Evolutionary conservation across 169 alveolate genomes (phyloP), one percentile per base, ranked within the genome.

Genomic region (Eimeria nieschulzi): DNA sequence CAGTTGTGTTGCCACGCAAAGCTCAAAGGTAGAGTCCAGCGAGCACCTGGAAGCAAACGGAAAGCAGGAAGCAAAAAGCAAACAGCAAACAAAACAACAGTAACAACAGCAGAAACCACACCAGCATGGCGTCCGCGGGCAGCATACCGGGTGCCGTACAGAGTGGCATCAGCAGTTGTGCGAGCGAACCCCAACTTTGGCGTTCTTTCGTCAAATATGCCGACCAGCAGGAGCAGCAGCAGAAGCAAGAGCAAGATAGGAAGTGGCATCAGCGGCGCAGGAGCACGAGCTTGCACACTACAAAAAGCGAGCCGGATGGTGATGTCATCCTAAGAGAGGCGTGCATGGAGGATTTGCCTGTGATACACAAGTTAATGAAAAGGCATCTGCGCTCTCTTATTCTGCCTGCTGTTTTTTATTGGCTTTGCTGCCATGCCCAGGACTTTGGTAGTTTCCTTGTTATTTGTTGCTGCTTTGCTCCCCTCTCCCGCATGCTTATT

Each of bases 121-220:
- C 46, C 73, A 8, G 39, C 23, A 64, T 46, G 8, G 59, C 25
- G 5, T 15, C 19, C 33, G 39, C 19, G 9, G 75, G 25, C 7
- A 26, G 9, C 59, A 1, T 53, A 54, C 72, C 55, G 9, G 87
- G 75, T 73, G 26, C n/a, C 87, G 76, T n/a, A 17, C 51, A 55
- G 59, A 55, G 73, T 26, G 87, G 75, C 46, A 55, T 80, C 61
- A 26, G 75, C 59, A 46, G 76, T 55, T 80, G 87, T 59, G 87
- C 87, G 51, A 80, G 87, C 73, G 87, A 80, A 15, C 87, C 87
- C 8, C 75, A 56, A 26, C 87, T 80, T 51, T 80, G 87, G 87
- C 87, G 87, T 59, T 55, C 87, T 12, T n/a, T 59, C 21, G 68
- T 25, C 73, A 13, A 51, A 55, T 68, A 76, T 9, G 21, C 21